phyloP scores from a whole-genome alignment of 371 early-diverging fungal genomes.

The Mucor plumbeus region DNA sequence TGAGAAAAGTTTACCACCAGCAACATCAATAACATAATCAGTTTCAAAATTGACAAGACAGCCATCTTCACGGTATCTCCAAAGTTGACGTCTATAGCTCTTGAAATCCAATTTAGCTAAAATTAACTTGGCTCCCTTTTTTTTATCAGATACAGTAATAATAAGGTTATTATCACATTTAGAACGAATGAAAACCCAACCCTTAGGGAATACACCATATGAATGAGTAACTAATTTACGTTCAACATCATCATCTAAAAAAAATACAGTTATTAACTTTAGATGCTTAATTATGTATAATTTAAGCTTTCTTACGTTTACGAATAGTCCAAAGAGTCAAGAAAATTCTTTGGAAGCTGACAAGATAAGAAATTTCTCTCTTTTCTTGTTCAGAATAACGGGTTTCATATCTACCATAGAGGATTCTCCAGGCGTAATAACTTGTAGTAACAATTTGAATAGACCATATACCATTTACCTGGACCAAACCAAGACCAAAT shows the following conservation, averaged over 20 bases:
- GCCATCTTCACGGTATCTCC: constrained; percentile 59
- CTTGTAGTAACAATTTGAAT: constrained; percentile 31
- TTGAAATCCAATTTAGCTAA: constrained; percentile 40
- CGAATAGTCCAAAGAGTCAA: constrained; percentile 26
- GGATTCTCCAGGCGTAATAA: constrained; percentile 42
- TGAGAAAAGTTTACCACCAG: constrained; percentile 45
- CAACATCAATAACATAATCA: constrained; percentile 59
- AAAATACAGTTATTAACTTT: neutral
- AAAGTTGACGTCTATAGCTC: constrained; percentile 54
- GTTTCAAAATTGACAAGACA: constrained; percentile 60
- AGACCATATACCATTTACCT: constrained; percentile 27
- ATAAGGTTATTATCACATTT: constrained; percentile 40
- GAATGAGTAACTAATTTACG: constrained; percentile 42
- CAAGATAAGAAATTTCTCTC: constrained; percentile 34
- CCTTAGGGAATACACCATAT: constrained; percentile 52
- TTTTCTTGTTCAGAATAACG: constrained; percentile 41
- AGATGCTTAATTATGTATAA: neutral
- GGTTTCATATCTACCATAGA: constrained; percentile 39
- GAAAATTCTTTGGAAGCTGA: constrained; percentile 33
- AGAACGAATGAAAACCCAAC: constrained; percentile 53
- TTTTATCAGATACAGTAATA: constrained; percentile 34
- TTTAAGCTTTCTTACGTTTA: constrained; percentile 22
- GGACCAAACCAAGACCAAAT: constrained; percentile 37
- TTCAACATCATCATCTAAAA: constrained; percentile 23
- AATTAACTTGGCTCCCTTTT: constrained; percentile 43